Evolutionary conservation across 2,329 filamentous ascomycete species (phyloP), one percentile per base, ranked within the genome.

Genomic region (Penicillium sp.): DNA sequence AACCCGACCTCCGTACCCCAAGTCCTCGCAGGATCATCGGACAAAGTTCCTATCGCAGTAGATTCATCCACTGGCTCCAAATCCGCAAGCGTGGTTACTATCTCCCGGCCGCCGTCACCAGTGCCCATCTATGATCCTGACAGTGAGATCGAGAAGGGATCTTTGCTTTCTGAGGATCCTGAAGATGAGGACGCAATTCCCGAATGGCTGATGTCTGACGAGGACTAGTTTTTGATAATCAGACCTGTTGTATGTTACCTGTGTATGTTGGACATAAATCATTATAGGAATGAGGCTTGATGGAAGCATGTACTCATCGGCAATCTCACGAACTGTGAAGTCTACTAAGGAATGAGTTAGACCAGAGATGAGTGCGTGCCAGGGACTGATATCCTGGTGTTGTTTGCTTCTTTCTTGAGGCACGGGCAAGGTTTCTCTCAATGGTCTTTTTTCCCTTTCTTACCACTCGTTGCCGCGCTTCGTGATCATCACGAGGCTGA

Each of bases 151-250:
- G 80, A 83, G 37, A 69, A 73, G 39, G 79, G 77, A 0, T 85
- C 82, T 5, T 66, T 86, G 45, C 70, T 83, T 8, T 83, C 84
- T 1, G 81, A 87, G 62, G 85, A 87, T 63, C 84, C 85, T 0
- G 85, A 87, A 32, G 85, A 87, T 62, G 83, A 86, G 48, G 84
- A 87, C 66, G 83, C 83, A 2, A 84, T 87, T 60, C 85, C 85
- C 3, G 84, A 87, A 42, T 87, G 85, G 85, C 68, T 87, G 46
- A 70, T 80, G 60, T 76, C 65, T 50, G 70, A 73, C 62, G 70
- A 61, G 55, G 43, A n/a, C 11, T 56, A 42, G 5, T 14, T 18
- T 4, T 26, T 22, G 11, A n/a, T 3, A 20, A 34, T 4, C 5
- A 22, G 22, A 34, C 4, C 20, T 22, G 3, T 31, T 44, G 8